phyloP scores from a whole-genome alignment of 2,329 filamentous ascomycete genomes.

The Lasiodiplodia theobromae region DNA sequence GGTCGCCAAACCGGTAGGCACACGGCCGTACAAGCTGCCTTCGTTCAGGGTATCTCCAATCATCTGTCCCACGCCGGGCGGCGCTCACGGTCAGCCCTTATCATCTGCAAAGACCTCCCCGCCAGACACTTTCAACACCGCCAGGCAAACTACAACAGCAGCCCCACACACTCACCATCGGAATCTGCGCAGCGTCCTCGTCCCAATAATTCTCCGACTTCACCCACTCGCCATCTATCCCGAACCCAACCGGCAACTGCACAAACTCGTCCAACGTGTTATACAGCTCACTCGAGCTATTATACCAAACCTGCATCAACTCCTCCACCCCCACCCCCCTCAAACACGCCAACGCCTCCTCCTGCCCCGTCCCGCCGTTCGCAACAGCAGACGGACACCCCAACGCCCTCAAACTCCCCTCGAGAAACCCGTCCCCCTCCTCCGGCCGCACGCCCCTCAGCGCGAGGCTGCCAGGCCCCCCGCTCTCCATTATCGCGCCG shows the following conservation, averaged over 20 bases:
- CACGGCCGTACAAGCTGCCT: slow-evolving; percentile 8
- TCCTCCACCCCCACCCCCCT: slow-evolving; percentile 34
- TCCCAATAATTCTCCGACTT: slow-evolving; percentile 7
- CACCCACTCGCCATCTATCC: slow-evolving; percentile 11
- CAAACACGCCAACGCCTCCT: slow-evolving; percentile 4
- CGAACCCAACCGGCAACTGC: slow-evolving; percentile 15
- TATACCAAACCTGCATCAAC: slow-evolving; percentile 31
- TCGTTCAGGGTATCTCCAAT: slow-evolving; percentile 13
- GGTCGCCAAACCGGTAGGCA: background rate
- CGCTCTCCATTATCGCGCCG: slow-evolving; percentile 49
- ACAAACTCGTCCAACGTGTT: slow-evolving; percentile 19
- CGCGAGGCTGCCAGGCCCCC: slow-evolving; percentile 42
- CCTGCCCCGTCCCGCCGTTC: background rate
- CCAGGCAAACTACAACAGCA: background rate
- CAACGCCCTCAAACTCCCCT: slow-evolving; percentile 40
- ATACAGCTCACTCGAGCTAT: background rate
- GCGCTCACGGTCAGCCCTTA: background rate
- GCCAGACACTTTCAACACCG: background rate
- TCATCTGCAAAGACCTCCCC: no score
- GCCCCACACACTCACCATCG: slow-evolving; percentile 9
- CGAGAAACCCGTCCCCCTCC: slow-evolving; percentile 30
- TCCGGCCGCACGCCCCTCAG: slow-evolving; percentile 41
- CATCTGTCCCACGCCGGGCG: background rate
- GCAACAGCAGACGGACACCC: slow-evolving; percentile 10
- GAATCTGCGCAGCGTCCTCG: background rate